These are phyloP conservation scores for Blakeslea trispora DNA, from an alignment of 371 early-diverging fungal genomes.

Conservation along the genomic window DNA sequence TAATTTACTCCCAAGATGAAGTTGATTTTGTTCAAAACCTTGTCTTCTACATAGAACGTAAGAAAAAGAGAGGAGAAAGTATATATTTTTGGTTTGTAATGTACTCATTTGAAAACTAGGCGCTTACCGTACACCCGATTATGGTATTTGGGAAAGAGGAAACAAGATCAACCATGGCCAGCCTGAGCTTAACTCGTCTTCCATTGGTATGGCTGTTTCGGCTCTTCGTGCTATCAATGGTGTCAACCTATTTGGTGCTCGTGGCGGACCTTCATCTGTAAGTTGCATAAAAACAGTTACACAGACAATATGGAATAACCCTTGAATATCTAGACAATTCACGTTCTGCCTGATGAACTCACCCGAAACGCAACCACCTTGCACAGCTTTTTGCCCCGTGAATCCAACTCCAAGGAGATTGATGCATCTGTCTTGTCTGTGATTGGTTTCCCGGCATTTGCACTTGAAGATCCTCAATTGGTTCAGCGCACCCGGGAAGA, in stretches of 20 bases:
- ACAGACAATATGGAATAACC: conserved; percentile 4
- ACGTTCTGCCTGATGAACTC: conserved; percentile 84
- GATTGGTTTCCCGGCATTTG: conserved; percentile 90
- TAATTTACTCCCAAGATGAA: conserved; percentile 85
- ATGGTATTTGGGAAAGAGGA: conserved; percentile 91
- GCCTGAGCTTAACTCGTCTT: conserved; percentile 86
- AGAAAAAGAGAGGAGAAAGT: too few species aligned
- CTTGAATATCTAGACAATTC: conserved; percentile 59
- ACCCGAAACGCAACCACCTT: conserved; percentile 81
- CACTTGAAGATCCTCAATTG: conserved; percentile 69
- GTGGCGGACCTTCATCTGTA: conserved; percentile 80
- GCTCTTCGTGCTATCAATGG: conserved; percentile 88
- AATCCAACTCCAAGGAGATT: conserved; percentile 87
- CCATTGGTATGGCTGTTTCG: conserved; percentile 89
- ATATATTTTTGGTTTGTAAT: too few species aligned
- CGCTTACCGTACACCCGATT: conserved; percentile 80
- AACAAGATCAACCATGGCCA: conserved; percentile 89
- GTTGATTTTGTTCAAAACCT: conserved; percentile 91
- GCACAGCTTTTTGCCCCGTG: conserved; percentile 81
- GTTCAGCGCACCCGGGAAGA: conserved; percentile 69
- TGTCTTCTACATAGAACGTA: conserved; percentile 87
- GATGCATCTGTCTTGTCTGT: conserved; percentile 85
- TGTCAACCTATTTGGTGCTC: conserved; percentile 81
- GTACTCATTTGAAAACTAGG: conserved; percentile 15
- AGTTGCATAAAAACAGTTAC: conserved; percentile 13